Base-by-base conservation (phyloP, 140 eudicot genomes). In the Cichorium intybus region DNA sequence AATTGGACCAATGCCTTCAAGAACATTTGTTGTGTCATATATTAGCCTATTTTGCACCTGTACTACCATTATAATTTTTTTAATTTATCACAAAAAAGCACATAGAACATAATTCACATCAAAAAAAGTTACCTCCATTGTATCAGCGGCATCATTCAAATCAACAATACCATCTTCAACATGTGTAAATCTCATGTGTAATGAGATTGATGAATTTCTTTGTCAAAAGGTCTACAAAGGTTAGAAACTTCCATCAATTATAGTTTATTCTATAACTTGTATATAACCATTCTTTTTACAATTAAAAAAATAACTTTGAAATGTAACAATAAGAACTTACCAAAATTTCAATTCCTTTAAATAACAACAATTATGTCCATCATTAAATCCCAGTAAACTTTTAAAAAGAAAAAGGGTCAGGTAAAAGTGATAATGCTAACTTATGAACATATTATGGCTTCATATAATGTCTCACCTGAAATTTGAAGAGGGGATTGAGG, bases 161-260 rank as follows among this genome's bases (percentile, higher is more conserved):
- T n/a, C n/a, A n/a, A n/a, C n/a, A n/a, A n/a, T 71, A 43, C 96
- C 96, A 69, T 79, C 96, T 84, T 87, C 92, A 3, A 92, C 96
- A 35, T 77, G 92, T 64, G 82, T 84, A 49, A 87, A n/a, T n/a
- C n/a, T n/a, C n/a, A n/a, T n/a, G n/a, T n/a, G n/a, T n/a, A n/a
- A n/a, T 81, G 54, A 87, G 69, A 69, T 87, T 75, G 18, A 84
- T 81, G 73, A 87, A 84, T 72, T 84, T 87, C 76, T 75, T 87
- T 51, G 96, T 87, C 70, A 87, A 71, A 61, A 87, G 86, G 24
- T 86, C 92, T 87, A 69, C 62, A 70, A 26, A 35, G 4, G 2
- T 57, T 15, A 11, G 48, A 43, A 16, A 4, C 27, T 12, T 7
- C 52, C 54, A 68, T 54, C n/a, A n/a, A n/a, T n/a, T n/a, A n/a